These are phyloP conservation scores for Phytophthora pluvialis DNA, from an alignment of 352 stramenopile genomes.

Conservation along the genomic window DNA sequence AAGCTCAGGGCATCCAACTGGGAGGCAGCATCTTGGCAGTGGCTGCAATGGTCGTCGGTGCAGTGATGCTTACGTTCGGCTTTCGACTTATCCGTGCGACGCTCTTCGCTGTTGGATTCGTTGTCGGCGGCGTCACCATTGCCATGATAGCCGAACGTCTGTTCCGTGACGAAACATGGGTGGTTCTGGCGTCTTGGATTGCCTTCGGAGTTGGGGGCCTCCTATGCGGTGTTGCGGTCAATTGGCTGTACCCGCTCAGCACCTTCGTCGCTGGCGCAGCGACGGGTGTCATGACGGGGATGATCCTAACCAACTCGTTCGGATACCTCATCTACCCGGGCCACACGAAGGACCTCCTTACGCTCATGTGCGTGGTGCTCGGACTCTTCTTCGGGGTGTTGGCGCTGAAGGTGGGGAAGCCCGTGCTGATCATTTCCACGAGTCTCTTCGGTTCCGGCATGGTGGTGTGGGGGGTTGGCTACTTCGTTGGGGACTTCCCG, in stretches of 20 bases:
- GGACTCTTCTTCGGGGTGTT: constrained; percentile 44
- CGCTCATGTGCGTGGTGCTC: constrained; percentile 38
- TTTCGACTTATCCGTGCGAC: constrained; percentile 58
- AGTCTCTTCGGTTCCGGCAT: constrained; percentile 49
- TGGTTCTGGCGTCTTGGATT: constrained; percentile 56
- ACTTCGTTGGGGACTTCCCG: constrained; percentile 57
- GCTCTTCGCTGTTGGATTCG: constrained; percentile 56
- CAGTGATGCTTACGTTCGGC: constrained; percentile 50
- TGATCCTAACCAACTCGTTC: constrained; percentile 47
- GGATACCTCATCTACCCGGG: constrained; percentile 51
- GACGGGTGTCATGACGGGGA: constrained; percentile 48
- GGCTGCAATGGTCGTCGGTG: constrained; percentile 47
- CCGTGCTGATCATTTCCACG: constrained; percentile 48
- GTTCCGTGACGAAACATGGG: constrained; percentile 44
- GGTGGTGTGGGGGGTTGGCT: constrained; percentile 52
- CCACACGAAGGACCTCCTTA: constrained; percentile 46
- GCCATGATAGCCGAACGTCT: constrained; percentile 39
- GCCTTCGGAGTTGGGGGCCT: constrained; percentile 52
- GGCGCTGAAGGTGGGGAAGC: constrained; percentile 51
- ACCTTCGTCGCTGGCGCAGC: constrained; percentile 55
- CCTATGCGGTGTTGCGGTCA: constrained; percentile 40
- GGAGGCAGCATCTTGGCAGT: constrained; percentile 47
- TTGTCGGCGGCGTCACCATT: constrained; percentile 45
- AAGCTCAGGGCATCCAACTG: constrained; percentile 45
- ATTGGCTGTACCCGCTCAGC: constrained; percentile 48